Conservation (phyloP, 306 rosid genomes). For the Ammopiptanthus mongolicus region DNA sequence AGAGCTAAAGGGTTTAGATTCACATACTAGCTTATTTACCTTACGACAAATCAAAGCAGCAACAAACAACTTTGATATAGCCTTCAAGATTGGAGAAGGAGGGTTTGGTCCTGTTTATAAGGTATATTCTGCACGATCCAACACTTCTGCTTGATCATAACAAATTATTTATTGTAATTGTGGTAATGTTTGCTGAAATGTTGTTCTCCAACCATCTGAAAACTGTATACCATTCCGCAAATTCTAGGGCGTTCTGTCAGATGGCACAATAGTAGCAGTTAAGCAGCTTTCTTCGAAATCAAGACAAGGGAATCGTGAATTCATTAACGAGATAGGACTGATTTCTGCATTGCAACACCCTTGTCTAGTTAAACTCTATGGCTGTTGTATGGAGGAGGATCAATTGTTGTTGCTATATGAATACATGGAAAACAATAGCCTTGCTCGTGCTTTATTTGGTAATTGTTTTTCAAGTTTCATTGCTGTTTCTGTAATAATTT, state of each 20-base stretch:
- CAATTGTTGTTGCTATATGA: constrained; percentile 38
- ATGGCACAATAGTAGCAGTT: constrained; percentile 35
- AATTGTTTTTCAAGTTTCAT: background rate
- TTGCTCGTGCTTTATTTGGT: constrained; percentile 42
- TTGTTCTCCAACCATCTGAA: background rate
- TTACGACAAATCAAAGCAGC: constrained; percentile 30
- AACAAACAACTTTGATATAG: constrained; percentile 28
- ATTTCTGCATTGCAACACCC: constrained; percentile 45
- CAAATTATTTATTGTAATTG: background rate
- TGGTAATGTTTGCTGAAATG: background rate
- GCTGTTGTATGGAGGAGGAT: constrained; percentile 39
- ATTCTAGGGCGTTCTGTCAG: constrained; percentile 33
- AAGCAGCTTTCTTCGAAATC: constrained; percentile 43
- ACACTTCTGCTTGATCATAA: background rate
- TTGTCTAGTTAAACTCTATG: constrained; percentile 41
- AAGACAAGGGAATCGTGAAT: constrained; percentile 43
- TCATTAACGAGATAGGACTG: constrained; percentile 42
- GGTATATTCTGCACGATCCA: constrained; percentile 9
- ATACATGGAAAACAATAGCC: constrained; percentile 45
- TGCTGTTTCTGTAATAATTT: background rate
- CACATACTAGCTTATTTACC: constrained; percentile 14
- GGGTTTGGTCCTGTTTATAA: constrained; percentile 64
- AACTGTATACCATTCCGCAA: background rate
- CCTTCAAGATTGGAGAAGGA: constrained; percentile 63
- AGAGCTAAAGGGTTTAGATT: constrained; percentile 35